Evolutionary conservation across 2,329 filamentous ascomycete species (phyloP).

Genomic region (Pseudogymnoascus sp.): DNA sequence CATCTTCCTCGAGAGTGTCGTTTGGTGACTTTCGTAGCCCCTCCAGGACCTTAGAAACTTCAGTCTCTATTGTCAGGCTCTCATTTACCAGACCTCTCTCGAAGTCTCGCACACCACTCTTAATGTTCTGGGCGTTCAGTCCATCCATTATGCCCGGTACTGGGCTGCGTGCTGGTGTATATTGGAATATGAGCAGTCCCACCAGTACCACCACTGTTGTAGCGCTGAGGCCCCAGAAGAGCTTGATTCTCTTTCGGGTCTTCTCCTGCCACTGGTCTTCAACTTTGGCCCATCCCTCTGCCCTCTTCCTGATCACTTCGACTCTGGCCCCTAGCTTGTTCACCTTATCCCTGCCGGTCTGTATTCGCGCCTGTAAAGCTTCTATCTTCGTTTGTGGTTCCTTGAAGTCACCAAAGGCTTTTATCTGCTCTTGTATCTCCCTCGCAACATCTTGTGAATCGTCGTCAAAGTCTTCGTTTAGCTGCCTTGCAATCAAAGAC

Average conservation of each 20-base stretch:
- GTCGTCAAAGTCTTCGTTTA: constrained; percentile 52
- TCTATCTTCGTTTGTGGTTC: constrained; percentile 59
- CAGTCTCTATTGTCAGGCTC: constrained; percentile 39
- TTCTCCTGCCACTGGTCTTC: constrained; percentile 64
- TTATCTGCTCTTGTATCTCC: constrained; percentile 50
- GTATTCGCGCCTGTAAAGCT: constrained; percentile 55
- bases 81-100: constrained; percentile 13
- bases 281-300: constrained; percentile 61
- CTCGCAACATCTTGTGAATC: constrained; percentile 54
- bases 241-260: constrained; percentile 56
- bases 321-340: constrained; percentile 56
- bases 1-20: constrained; percentile 23
- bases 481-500: constrained; percentile 52
- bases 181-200: constrained; percentile 37
- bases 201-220: constrained; percentile 40
- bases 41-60: constrained; percentile 52
- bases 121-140: constrained; percentile 19
- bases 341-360: constrained; percentile 53
- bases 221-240: constrained; percentile 56
- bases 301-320: constrained; percentile 54
- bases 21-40: constrained; percentile 33
- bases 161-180: constrained; percentile 19
- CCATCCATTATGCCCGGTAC: constrained; percentile 15
- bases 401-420: constrained; percentile 55
- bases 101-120: constrained; percentile 19